Percentiles rank a stretch among this genome's conserved stretches.
Conservation (phyloP, 2,329 filamentous ascomycete genomes). For the Annulohypoxylon truncatum region DNA sequence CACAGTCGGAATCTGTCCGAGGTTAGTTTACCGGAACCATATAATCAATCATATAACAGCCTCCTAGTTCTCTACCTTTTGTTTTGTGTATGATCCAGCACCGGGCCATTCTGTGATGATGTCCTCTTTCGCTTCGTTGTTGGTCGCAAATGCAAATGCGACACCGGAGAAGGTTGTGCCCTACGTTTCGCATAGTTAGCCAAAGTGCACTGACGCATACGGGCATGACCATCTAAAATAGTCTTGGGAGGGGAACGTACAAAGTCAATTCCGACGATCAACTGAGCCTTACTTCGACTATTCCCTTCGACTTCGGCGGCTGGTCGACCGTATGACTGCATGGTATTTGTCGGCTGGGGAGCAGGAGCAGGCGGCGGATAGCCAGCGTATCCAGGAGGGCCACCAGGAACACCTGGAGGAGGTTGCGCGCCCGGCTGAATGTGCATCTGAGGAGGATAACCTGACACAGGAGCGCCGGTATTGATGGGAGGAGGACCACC, state of each 20-base stretch:
- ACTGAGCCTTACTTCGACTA: conserved; percentile 91
- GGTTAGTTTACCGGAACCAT: conserved; percentile 38
- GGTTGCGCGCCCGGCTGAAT: conserved; percentile 53
- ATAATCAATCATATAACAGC: neutral
- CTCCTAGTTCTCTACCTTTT: conserved; percentile 75
- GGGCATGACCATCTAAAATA: neutral
- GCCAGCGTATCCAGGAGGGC: conserved; percentile 61
- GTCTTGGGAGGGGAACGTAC: conserved; percentile 63
- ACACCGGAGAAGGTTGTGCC: conserved; percentile 98
- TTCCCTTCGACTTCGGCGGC: conserved; percentile 86
- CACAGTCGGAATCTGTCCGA: conserved; percentile 91
- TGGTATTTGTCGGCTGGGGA: conserved; percentile 53
- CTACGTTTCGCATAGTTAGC: conserved; percentile 59
- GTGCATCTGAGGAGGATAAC: conserved; percentile 69
- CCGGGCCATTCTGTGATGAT: conserved; percentile 99
- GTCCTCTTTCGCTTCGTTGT: conserved; percentile 97
- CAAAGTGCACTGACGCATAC: neutral
- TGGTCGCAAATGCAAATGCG: conserved; percentile 95
- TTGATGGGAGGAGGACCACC: conserved; percentile 76
- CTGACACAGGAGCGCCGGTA: conserved; percentile 68
- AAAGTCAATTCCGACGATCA: conserved; percentile 99
- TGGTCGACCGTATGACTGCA: conserved; percentile 59
- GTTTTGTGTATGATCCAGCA: conserved; percentile 96
- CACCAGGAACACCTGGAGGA: conserved; percentile 57
- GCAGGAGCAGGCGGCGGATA: conserved; percentile 60